Evolutionary conservation across 2,329 filamentous ascomycete species (phyloP), one percentile per base, ranked within the genome.

Genomic region (Aspergillus aculeatus): DNA sequence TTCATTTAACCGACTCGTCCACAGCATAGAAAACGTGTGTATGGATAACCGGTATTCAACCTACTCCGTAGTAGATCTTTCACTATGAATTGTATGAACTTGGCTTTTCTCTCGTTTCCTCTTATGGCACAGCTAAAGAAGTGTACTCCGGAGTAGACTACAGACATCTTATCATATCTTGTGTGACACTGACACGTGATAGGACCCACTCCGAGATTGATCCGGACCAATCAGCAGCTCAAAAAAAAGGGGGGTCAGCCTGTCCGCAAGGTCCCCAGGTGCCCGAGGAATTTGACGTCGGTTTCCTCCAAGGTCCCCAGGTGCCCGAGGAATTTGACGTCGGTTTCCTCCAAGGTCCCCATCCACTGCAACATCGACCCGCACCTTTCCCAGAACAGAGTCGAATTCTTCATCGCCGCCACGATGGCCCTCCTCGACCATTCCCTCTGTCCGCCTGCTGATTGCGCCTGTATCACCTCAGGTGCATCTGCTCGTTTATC

Each of bases 201-300:
- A 16, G 3, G 2, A 4, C 35, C 32, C 35, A 24, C 51, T 14
- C 21, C 23, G 14, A 41, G 16, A 12, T 53, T 19, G 21, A 5
- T 3, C 51, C 23, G 51, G 26, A 16, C 51, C n/a, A 53, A 53
- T 53, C 14, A 44, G 7, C 6, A 44, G 35, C 1, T 21, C 2
- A 21, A 58, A 50, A 58, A 66, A 66, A 60, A 35, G 55, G 55
- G 59, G 57, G 61, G 38, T 44, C 59, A 62, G 49, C 44, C 21
- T 56, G 65, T 67, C 64, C 71, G 61, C 72, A 75, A 73, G 72
- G 72, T 75, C 66, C 72, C 67, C 71, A 67, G 38, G 31, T 11
- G 47, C n/a, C 19, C 60, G 49, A 61, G 66, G 65, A 65, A 38
- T 62, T 29, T 57, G 55, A 44, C 44, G 49, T 23, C 56, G 52